These are phyloP conservation scores for Tothia fuscella DNA, from an alignment of 2,329 filamentous ascomycete genomes.

Conservation along the genomic window DNA sequence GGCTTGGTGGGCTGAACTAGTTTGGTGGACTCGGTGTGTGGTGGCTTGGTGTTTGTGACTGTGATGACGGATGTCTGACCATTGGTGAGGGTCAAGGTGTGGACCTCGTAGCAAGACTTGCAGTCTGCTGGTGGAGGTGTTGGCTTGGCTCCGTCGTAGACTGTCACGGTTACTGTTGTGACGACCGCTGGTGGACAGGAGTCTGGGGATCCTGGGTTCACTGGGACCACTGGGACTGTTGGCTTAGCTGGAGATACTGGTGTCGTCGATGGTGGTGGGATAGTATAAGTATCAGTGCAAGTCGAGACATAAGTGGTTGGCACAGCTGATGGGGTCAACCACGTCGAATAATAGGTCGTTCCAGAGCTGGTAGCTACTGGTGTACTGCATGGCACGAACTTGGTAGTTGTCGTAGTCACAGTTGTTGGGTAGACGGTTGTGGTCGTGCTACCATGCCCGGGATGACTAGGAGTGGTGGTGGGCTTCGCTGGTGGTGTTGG, in stretches of 20 bases:
- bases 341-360: constrained; percentile 9
- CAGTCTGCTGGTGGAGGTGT: constrained; percentile 5
- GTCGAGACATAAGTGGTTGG: constrained; percentile 8
- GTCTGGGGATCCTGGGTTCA: not conserved
- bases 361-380: constrained; percentile 5
- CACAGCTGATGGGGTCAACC: constrained; percentile 2
- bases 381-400: constrained; percentile 9
- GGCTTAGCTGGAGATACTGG: not conserved
- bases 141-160: not conserved
- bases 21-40: not conserved
- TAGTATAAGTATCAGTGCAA: constrained; percentile 3
- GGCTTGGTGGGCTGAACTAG: not conserved
- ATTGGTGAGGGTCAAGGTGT: constrained; percentile 3
- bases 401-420: constrained; percentile 2
- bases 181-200: not conserved
- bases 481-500: constrained; percentile 5
- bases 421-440: constrained; percentile 11
- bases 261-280: not conserved
- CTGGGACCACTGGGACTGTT: not conserved
- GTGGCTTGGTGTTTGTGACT: not conserved
- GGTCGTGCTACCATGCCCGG: not conserved
- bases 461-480: not conserved
- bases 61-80: constrained; percentile 3
- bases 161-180: constrained; percentile 4
- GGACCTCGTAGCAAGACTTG: constrained; percentile 4